Evolutionary conservation across 192 early-diverging fungal species (phyloP), one percentile per base, ranked within the genome.

Genomic region (Entomortierella beljakovae): DNA sequence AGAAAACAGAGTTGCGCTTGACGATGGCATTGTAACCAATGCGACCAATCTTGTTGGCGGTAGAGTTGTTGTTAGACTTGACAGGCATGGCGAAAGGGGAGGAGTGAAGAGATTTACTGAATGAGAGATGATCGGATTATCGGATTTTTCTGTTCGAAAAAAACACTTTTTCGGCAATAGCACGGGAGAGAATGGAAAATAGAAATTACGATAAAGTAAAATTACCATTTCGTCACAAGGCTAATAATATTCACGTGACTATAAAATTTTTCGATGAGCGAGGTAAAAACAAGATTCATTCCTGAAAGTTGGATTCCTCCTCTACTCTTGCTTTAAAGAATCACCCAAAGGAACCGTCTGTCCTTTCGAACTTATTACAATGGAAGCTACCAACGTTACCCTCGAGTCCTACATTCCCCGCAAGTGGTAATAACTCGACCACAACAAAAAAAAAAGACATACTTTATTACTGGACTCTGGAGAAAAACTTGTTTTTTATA

Each of bases 1-100:
- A 67, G 70, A 90, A 94, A 70, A 87, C 81, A 6, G 93, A 91
- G 84, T 89, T 91, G 71, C 88, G 84, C 82, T 86, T 85, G 89
- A 92, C 89, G 71, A 93, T 61, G 71, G 85, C 83, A 80, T 86
- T 88, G 75, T 91, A 91, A 38, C 87, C 56, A 28, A 61, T 38
- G 57, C 86, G 85, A 32, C 75, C 69, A 26, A 76, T 71, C 56
- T 60, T 70, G 69, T 77, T 79, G 75, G 60, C 67, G 33, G 68
- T 42, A 55, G 75, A 29, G 62, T 55, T 68, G 75, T 79, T 79
- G 75, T 62, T 68, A 54, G 75, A 79, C 67, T 79, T 69, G 67
- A 79, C 61, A 48, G 75, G 75, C 75, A 79, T 79, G 74, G 31
- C 60, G 37, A 33, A 16, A 31, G 51, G 18, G 43, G 11, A 15